Evolutionary conservation across 768 basidiomycete species (phyloP).

Genomic region (Leucosporidium yakuticum): DNA sequence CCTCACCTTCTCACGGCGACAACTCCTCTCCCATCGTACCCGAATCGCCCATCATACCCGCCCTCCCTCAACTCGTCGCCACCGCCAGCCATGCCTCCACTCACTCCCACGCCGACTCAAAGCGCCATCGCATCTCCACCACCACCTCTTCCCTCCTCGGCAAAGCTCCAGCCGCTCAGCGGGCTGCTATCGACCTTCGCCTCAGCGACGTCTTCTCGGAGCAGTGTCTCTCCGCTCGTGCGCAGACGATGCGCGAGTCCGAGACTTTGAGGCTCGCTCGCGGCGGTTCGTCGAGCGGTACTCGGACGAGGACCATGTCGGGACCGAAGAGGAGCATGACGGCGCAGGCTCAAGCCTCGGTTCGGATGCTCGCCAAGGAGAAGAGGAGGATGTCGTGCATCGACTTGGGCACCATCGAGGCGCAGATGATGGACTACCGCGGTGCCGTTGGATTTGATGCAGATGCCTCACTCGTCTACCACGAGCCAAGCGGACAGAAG

Average conservation of each 20-base stretch:
- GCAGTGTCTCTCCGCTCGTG: slow-evolving; percentile 60
- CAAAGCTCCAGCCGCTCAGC: slow-evolving; percentile 58
- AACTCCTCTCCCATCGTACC: neutral
- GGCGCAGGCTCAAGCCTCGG: neutral
- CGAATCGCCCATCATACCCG: neutral
- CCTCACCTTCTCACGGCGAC: slow-evolving; percentile 2
- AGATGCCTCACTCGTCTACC: neutral
- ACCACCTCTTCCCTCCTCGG: slow-evolving; percentile 45
- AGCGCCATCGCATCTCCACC: slow-evolving; percentile 19
- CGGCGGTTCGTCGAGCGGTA: neutral
- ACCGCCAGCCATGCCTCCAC: slow-evolving; percentile 28
- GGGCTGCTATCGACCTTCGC: slow-evolving; percentile 67
- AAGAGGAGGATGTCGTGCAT: slow-evolving; percentile 20
- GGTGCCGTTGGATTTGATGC: slow-evolving; percentile 14
- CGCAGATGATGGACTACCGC: slow-evolving; percentile 10
- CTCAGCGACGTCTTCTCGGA: slow-evolving; percentile 77
- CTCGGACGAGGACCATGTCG: slow-evolving; percentile 6
- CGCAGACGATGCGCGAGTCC: slow-evolving; percentile 19
- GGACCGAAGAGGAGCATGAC: slow-evolving; percentile 23
- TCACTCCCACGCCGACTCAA: slow-evolving; percentile 31
- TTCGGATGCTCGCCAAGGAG: slow-evolving; percentile 9
- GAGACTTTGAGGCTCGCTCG: neutral
- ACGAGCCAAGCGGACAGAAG: slow-evolving; percentile 1
- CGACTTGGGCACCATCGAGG: slow-evolving; percentile 1
- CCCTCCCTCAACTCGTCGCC: neutral